Evolutionary conservation across 495 filamentous ascomycete species (phyloP).

Genomic region (Clohesyomyces aquaticus): DNA sequence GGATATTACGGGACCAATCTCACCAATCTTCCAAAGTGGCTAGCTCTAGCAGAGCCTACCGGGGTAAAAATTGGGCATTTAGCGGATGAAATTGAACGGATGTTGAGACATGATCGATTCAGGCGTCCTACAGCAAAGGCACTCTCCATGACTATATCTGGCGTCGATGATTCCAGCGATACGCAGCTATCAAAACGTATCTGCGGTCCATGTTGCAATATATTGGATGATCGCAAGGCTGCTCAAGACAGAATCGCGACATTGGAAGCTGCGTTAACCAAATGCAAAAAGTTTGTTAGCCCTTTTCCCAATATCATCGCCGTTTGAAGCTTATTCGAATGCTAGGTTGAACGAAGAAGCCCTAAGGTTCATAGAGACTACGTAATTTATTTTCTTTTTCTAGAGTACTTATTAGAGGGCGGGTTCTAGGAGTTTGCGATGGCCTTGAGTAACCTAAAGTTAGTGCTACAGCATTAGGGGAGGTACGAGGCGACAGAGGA

Average conservation of each 20-base stretch:
- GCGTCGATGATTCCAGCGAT: background rate
- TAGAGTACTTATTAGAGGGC: too few relatives aligned
- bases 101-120: background rate
- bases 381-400: too few relatives aligned
- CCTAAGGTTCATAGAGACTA: too few relatives aligned
- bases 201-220: background rate
- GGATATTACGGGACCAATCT: slow-evolving; percentile 14
- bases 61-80: background rate
- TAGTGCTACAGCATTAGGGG: too few relatives aligned
- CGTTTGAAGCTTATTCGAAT: too few relatives aligned
- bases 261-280: background rate
- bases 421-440: too few relatives aligned
- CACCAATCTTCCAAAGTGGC: background rate
- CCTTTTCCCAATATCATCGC: too few relatives aligned
- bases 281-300: background rate
- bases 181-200: background rate
- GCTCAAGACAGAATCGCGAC: background rate
- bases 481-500: too few relatives aligned
- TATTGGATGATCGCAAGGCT: background rate
- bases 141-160: background rate
- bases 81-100: background rate
- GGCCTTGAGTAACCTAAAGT: too few relatives aligned
- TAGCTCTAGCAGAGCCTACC: background rate
- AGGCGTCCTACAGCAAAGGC: slow-evolving; percentile 1
- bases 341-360: too few relatives aligned